Evolutionary conservation across 106 monocot genomes (phyloP).

Genomic region (Chionographis japonica): DNA sequence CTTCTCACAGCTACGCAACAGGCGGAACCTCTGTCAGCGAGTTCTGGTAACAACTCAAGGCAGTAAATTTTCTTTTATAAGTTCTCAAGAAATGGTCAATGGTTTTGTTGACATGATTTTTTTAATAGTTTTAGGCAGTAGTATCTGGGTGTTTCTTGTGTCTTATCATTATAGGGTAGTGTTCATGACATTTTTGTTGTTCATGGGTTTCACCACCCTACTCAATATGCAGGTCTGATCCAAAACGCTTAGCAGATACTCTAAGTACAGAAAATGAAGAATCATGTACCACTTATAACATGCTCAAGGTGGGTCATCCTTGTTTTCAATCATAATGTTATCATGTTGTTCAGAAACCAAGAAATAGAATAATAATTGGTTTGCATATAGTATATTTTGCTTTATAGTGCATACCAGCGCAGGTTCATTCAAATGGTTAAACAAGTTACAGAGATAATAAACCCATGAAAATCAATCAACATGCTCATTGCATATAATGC

Average conservation of each 20-base stretch:
- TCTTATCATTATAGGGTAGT: background rate
- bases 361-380: background rate
- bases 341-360: too few species aligned
- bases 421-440: background rate
- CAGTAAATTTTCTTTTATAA: background rate
- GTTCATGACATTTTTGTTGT: too few species aligned
- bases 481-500: background rate
- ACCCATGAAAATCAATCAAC: background rate
- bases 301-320: constrained; percentile 73
- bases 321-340: background rate
- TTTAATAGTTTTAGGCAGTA: background rate
- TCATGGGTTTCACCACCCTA: background rate
- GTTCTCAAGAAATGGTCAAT: background rate
- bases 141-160: background rate
- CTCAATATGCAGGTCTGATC: constrained; percentile 56
- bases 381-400: background rate
- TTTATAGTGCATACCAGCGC: background rate
- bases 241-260: constrained; percentile 70
- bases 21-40: constrained; percentile 94
- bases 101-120: background rate
- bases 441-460: background rate
- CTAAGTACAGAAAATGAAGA: constrained; percentile 80
- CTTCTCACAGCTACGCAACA: constrained; percentile 90
- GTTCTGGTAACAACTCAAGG: constrained; percentile 53
- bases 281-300: constrained; percentile 95